Evolutionary conservation across 352 stramenopile species (phyloP).

Genomic region (Globisporangium canariense): DNA sequence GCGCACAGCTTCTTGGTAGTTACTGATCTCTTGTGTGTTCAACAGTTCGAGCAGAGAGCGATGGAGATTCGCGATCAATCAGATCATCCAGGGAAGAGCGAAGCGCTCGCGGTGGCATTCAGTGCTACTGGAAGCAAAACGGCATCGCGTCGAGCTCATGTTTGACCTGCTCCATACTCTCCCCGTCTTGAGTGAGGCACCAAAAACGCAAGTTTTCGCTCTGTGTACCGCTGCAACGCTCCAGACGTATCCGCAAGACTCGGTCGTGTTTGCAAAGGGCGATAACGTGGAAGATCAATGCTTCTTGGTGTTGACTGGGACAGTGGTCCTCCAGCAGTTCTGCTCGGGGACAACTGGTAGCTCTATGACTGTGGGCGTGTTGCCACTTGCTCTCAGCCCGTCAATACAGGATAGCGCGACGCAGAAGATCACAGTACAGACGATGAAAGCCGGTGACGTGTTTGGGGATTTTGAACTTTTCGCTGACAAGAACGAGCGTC

Average conservation of each 20-base stretch:
- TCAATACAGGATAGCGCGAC: neutral
- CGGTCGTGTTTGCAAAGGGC: constrained; percentile 28
- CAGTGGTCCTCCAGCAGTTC: constrained; percentile 33
- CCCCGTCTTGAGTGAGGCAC: constrained; percentile 28
- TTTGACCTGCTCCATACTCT: constrained; percentile 30
- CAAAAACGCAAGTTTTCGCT: constrained; percentile 15
- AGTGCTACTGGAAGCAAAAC: constrained; percentile 27
- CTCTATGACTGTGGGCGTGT: neutral
- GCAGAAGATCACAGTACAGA: constrained; percentile 29
- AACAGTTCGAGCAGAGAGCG: constrained; percentile 21
- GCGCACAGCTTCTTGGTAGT: neutral
- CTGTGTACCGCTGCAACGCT: constrained; percentile 34
- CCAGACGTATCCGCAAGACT: constrained; percentile 26
- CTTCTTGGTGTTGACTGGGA: constrained; percentile 38
- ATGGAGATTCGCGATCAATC: constrained; percentile 34
- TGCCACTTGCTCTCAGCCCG: neutral
- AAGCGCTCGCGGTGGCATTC: constrained; percentile 32
- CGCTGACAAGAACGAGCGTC: constrained; percentile 18
- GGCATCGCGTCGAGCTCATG: constrained; percentile 35
- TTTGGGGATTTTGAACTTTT: constrained; percentile 53
- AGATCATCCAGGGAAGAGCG: constrained; percentile 32
- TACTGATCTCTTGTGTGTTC: neutral
- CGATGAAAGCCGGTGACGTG: constrained; percentile 26
- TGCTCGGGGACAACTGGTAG: constrained; percentile 3
- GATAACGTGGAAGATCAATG: constrained; percentile 26